phyloP scores from a whole-genome alignment of 2,329 filamentous ascomycete genomes.

The Phialophora chinensis region DNA sequence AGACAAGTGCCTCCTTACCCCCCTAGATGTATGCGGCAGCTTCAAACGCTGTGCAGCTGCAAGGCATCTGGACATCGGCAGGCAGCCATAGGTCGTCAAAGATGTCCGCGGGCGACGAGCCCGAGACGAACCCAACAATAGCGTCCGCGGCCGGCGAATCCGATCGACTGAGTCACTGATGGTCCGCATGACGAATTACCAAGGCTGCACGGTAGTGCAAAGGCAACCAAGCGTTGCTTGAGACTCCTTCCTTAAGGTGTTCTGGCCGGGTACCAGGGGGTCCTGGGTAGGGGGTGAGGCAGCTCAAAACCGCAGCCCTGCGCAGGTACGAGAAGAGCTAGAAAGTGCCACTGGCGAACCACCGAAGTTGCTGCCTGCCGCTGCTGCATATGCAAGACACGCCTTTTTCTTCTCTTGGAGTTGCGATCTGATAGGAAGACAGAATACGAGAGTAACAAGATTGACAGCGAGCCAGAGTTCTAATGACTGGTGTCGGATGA shows the following conservation, averaged over 20 bases:
- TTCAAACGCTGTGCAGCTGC: not conserved
- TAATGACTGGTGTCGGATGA: not conserved
- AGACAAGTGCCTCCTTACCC: slow-evolving; percentile 1
- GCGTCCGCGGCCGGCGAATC: slow-evolving; percentile 2
- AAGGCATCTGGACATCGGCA: not conserved
- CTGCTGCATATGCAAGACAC: not conserved
- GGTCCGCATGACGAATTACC: not conserved
- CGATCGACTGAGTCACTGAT: slow-evolving; percentile 1
- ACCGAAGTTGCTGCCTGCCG: not conserved
- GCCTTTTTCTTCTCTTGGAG: not conserved
- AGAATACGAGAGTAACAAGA: not conserved
- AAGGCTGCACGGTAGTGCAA: not conserved
- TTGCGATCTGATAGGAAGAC: slow-evolving; percentile 5
- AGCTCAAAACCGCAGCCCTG: not conserved
- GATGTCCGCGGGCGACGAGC: not conserved
- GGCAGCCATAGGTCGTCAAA: slow-evolving; percentile 1
- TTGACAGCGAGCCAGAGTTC: not conserved
- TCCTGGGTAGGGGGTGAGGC: not conserved
- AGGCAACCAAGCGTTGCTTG: not conserved
- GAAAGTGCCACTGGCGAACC: not conserved
- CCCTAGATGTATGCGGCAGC: not conserved
- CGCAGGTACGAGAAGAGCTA: not conserved
- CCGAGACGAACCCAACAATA: not conserved
- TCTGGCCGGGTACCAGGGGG: not conserved
- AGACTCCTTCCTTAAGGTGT: not conserved